Base-by-base conservation (phyloP, 1,284 basidiomycete genomes). In the Vanrija humicola region DNA sequence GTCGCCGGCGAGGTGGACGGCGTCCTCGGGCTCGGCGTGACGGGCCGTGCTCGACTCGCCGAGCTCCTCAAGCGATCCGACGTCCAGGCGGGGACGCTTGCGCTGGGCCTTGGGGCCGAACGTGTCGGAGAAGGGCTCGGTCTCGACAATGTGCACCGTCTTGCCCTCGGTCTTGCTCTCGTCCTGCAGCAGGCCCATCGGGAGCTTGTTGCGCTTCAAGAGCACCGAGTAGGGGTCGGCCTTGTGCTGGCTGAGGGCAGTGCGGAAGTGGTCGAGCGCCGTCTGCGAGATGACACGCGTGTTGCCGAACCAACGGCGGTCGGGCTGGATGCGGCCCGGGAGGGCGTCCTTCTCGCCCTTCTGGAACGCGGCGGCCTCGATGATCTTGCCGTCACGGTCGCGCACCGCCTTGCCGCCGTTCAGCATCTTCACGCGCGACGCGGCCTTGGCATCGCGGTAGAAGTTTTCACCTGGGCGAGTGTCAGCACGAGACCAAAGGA, bases 281-380 rank as follows among this genome's bases (percentile, higher is more conserved):
- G 84, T 88, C 72, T 97, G 93, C n/a, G 90, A 92, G 73, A 99
- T 98, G 50, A 98, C 95, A 70, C 96, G 83, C 12, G 96, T 98
- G 79, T 98, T 98, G 46, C 91, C 93, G 68, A 97, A 97, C 93
- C 93, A 96, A 65, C 92, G 78, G 57, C 90, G 81, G 81, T 97
- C 94, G 60, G 93, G 89, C 78, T 93, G 89, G 29, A 96, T 89
- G 55, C 92, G 80, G 18, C 93, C 93, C 0, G 89, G 88, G 54
- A 84, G 85, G 5, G 88, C 86, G 76, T 95, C 91, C 62, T 86
- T 86, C 76, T 94, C 90, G 21, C 86, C 86, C 73, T 89, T 92
- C 78, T 96, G 93, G 74, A 92, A 97, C 3, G 88, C 89, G 58
- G 94, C 93, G 48, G 90, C 90, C 77, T 94, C 81, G 64, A 89